Evolutionary conservation across 2,329 filamentous ascomycete genomes (phyloP), one percentile per base, ranked within the genome.

Genomic region (Ophiostoma fasciatum): DNA sequence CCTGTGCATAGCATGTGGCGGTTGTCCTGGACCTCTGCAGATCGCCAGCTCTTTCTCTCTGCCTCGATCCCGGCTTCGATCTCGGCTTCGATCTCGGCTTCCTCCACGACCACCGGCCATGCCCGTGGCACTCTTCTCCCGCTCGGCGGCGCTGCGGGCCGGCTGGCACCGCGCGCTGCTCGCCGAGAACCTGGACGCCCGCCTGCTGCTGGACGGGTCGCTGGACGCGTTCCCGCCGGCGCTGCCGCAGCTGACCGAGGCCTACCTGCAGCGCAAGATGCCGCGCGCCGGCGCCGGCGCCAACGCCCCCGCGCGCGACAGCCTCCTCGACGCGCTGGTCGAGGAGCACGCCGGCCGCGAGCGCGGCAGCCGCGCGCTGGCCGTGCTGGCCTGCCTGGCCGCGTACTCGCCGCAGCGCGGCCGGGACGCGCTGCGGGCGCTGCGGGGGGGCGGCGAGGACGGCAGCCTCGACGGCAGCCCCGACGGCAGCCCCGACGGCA

Each of bases 321-420:
- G 45, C 51, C 52, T 66, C 28, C 39, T 48, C 22, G 10, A 44
- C 36, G 39, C 44, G 32, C 39, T 50, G 33, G 28, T 50, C 19
- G 13, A 17, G 2, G 42, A 44, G 11, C 40, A 44, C 23, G 26
- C 36, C 13, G 19, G 39, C 12, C 34, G 13, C n/a, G 25, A 38
- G 2, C 11, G 27, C 7, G 42, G 42, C 29, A 29, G 17, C 12
- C 19, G 13, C 0, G 42, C 40, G 31, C 18, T 40, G 12, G 42
- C 39, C 10, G 29, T 38, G 4, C 22, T 44, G 10, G 42, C 42
- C 12, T 42, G 40, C 26, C 30, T 37, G 12, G n/a, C 30, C 15
- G 33, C 35, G n/a, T 40, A 29, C 22, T 31, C 34, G n/a, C 26
- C 26, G 5, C 31, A 27, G 9, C 23, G 30, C 5, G 42, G 39